Conservation (phyloP, 2,329 filamentous ascomycete species). For the Epicoccum sorghinum region DNA sequence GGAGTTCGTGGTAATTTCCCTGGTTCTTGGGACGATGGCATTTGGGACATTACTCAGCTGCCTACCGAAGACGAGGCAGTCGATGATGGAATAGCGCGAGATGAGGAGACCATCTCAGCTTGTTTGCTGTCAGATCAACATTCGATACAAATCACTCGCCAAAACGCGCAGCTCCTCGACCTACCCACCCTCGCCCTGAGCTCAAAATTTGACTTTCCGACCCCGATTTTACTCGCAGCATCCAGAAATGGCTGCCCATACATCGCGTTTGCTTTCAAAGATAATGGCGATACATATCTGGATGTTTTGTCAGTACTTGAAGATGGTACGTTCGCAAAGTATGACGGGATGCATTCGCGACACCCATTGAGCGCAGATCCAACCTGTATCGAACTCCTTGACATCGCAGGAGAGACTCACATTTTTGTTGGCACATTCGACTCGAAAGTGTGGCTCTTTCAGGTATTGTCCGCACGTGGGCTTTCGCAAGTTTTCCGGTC, state of each 20-base stretch:
- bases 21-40: constrained; percentile 32
- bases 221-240: constrained; percentile 30
- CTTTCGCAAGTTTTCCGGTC: constrained; percentile 21
- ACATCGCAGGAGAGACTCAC: constrained; percentile 21
- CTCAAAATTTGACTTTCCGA: constrained; percentile 24
- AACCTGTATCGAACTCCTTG: constrained; percentile 43
- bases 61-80: constrained; percentile 25
- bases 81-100: constrained; percentile 34
- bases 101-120: constrained; percentile 41
- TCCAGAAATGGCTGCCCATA: constrained; percentile 22
- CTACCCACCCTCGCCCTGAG: constrained; percentile 23
- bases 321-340: constrained; percentile 22
- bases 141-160: constrained; percentile 41
- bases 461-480: constrained; percentile 12
- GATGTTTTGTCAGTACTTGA: constrained; percentile 25
- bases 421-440: constrained; percentile 40
- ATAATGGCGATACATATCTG: constrained; percentile 28
- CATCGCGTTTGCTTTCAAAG: constrained; percentile 28
- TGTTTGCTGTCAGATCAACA: constrained; percentile 26
- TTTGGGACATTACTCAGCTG: constrained; percentile 35
- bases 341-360: constrained; percentile 8
- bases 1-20: constrained; percentile 25
- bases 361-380: constrained; percentile 34
- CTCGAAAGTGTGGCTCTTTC: constrained; percentile 32
- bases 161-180: constrained; percentile 31